Evolutionary conservation across 352 stramenopile genomes (phyloP).

Genomic region (Phytophthora ramorum): DNA sequence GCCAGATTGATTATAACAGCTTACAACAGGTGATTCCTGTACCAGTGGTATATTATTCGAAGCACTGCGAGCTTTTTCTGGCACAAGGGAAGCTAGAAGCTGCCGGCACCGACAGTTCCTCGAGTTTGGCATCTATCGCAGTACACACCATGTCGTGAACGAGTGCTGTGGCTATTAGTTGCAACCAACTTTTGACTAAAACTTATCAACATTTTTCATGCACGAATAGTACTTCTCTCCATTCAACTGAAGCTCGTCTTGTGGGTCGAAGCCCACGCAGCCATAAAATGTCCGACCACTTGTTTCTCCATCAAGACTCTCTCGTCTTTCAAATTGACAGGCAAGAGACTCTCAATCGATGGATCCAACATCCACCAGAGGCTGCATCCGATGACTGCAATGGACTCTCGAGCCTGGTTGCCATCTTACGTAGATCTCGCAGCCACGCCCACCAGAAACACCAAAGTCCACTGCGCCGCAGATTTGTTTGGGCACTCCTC

Average conservation of each 20-base stretch:
- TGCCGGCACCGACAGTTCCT: neutral
- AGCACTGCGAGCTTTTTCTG: too few species aligned
- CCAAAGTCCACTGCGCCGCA: neutral
- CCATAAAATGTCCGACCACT: too few species aligned
- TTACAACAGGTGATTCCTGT: neutral
- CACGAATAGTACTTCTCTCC: too few species aligned
- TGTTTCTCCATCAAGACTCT: too few species aligned
- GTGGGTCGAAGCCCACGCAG: too few species aligned
- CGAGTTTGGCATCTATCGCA: conserved; percentile 1
- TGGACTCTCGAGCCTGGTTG: neutral
- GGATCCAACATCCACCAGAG: neutral
- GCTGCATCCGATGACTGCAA: too few species aligned
- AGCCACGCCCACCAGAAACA: neutral
- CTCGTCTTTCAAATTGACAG: neutral
- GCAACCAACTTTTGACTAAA: too few species aligned
- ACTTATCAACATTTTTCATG: too few species aligned
- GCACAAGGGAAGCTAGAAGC: conserved; percentile 19
- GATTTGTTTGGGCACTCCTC: neutral
- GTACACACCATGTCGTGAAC: neutral
- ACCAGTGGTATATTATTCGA: conserved; percentile 11
- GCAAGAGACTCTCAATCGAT: neutral
- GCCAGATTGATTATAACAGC: too few species aligned
- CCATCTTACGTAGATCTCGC: neutral
- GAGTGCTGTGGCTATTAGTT: too few species aligned
- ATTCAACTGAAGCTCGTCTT: too few species aligned